These are phyloP conservation scores for Gossypium ekmanianum DNA, from an alignment of 345 rosid species.

Conservation along the genomic window DNA sequence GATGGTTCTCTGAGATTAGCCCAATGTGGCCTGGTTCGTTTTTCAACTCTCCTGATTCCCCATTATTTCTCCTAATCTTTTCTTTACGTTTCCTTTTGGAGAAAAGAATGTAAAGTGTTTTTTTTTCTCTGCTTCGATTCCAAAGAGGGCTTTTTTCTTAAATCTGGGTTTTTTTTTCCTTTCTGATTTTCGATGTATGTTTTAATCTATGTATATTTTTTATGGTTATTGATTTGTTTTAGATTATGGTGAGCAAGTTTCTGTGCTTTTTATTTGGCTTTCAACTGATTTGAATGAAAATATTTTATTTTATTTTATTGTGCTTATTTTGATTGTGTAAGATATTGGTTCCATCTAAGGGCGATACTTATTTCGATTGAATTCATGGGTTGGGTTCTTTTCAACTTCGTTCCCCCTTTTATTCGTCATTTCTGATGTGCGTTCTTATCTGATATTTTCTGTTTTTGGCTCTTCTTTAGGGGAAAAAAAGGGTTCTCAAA, in stretches of 20 bases:
- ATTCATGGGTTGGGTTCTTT: not conserved
- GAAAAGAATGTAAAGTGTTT: not conserved
- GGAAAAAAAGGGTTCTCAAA: not conserved
- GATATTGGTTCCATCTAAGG: not conserved
- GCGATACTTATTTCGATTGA: not conserved
- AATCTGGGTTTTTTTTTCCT: not conserved
- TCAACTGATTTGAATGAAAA: not conserved
- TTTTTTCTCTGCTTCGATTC: not conserved
- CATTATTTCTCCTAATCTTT: not conserved
- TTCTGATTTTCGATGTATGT: not conserved
- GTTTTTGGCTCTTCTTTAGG: not conserved
- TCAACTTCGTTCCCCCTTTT: not conserved
- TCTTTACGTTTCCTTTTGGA: not conserved
- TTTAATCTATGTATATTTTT: not conserved
- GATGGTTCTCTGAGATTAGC: slow-evolving; percentile 86
- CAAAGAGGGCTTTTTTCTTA: not conserved
- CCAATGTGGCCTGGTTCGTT: slow-evolving; percentile 84
- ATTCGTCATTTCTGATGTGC: not conserved
- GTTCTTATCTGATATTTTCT: not conserved
- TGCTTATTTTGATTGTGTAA: not conserved
- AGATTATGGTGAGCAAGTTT: not conserved
- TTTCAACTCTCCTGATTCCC: not conserved
- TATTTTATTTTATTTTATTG: too few species aligned
- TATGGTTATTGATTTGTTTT: not conserved
- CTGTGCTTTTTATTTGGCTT: not conserved